phyloP scores from a whole-genome alignment of 2,329 filamentous ascomycete genomes.

The Amesomyces nigricolor region DNA sequence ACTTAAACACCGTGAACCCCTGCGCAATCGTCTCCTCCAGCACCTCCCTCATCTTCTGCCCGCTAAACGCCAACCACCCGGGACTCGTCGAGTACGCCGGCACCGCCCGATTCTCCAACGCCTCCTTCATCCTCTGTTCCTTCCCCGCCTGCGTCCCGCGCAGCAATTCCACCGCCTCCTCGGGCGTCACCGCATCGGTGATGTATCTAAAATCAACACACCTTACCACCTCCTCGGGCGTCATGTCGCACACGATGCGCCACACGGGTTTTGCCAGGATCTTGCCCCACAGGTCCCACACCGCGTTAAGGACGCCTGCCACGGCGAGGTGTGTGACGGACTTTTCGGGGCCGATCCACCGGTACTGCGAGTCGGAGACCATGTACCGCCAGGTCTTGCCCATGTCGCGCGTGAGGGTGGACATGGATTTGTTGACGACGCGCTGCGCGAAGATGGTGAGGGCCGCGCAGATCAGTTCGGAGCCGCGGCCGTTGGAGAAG shows the following conservation, averaged over 20 bases:
- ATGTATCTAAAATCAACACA: constrained; percentile 6
- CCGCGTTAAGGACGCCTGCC: constrained; percentile 5
- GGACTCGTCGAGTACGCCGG: constrained; percentile 6
- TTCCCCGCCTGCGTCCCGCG: constrained; percentile 1
- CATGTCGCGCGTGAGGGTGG: constrained; percentile 14
- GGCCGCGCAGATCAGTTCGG: neutral
- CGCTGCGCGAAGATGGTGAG: constrained; percentile 5
- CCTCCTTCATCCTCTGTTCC: neutral
- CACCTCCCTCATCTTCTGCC: constrained; percentile 4
- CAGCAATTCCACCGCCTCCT: constrained; percentile 1
- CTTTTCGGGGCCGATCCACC: constrained; percentile 7
- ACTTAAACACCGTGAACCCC: constrained; percentile 9
- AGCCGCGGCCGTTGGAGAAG: constrained; percentile 9
- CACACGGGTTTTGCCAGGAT: constrained; percentile 3
- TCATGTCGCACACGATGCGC: constrained; percentile 7
- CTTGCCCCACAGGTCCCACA: constrained; percentile 10
- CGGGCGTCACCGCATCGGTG: constrained; percentile 5
- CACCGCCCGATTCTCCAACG: constrained; percentile 2
- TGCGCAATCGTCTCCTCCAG: constrained; percentile 3
- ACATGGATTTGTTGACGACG: constrained; percentile 1
- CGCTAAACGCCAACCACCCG: constrained; percentile 7
- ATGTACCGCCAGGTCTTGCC: constrained; percentile 8
- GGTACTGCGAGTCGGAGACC: constrained; percentile 7
- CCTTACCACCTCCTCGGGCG: constrained; percentile 4
- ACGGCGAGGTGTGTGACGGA: constrained; percentile 6